Conservation (phyloP, 78 protist species). For the Mastigamoeba balamuthi region DNA sequence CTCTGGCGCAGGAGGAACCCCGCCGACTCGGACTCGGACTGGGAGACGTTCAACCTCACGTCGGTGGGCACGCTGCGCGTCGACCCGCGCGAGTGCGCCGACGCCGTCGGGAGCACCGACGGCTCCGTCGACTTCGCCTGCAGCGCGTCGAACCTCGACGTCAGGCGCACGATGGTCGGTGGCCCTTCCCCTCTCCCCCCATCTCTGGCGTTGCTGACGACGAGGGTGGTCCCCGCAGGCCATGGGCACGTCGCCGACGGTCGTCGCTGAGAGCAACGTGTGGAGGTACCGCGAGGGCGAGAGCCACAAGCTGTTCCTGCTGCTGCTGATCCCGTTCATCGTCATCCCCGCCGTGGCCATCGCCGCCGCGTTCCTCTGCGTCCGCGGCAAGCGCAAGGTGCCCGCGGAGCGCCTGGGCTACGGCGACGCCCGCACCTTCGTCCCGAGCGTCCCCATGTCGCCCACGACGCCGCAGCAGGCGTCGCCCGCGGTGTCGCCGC, state of each 20-base stretch:
- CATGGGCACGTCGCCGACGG: neutral
- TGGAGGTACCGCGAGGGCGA: neutral
- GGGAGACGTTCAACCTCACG: neutral
- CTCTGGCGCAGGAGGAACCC: too few species aligned
- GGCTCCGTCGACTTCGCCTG: neutral
- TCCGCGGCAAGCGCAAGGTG: neutral
- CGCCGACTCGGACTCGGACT: neutral
- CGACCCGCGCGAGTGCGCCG: too few species aligned
- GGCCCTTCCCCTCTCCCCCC: neutral
- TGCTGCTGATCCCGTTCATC: neutral
- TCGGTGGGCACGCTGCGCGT: neutral
- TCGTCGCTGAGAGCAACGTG: neutral
- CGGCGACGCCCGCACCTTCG: too few species aligned
- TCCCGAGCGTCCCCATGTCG: too few species aligned
- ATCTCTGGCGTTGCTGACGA: too few species aligned
- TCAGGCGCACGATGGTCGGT: neutral
- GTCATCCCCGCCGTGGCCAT: neutral
- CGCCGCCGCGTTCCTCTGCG: neutral
- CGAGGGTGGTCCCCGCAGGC: too few species aligned
- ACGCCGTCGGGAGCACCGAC: too few species aligned
- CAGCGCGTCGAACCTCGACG: neutral
- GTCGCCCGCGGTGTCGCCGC: too few species aligned
- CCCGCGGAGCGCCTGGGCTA: neutral
- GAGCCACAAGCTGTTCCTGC: neutral
- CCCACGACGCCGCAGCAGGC: too few species aligned